These are phyloP conservation scores for Cucurbita moschata DNA, from an alignment of 306 rosid species.

Conservation along the genomic window DNA sequence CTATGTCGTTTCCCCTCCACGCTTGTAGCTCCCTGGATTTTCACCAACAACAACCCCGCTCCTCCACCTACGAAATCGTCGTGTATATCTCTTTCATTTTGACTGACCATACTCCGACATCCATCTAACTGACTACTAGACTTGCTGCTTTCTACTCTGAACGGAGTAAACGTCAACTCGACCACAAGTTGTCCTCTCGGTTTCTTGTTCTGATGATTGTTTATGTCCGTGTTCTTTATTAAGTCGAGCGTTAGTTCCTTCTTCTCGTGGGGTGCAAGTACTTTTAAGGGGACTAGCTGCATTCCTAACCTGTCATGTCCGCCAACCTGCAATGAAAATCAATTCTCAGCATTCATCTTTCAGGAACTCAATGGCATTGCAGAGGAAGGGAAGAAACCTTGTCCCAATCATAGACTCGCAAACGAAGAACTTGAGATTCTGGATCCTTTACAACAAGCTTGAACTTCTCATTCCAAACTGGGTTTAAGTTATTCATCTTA, in stretches of 20 bases:
- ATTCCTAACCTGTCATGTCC: constrained; percentile 73
- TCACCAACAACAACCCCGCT: constrained; percentile 65
- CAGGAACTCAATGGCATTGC: background rate
- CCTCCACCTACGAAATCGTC: constrained; percentile 35
- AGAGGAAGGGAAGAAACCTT: constrained; percentile 37
- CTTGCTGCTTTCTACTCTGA: constrained; percentile 47
- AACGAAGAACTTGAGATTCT: constrained; percentile 65
- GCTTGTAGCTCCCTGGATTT: constrained; percentile 53
- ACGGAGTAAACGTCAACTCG: constrained; percentile 70
- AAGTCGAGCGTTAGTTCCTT: constrained; percentile 56
- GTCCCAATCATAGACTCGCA: constrained; percentile 93
- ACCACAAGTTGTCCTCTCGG: constrained; percentile 55
- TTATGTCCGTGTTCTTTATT: constrained; percentile 53
- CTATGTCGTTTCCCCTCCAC: constrained; percentile 76
- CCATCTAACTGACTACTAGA: constrained; percentile 17
- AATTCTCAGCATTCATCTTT: background rate
- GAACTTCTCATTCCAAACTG: constrained; percentile 89
- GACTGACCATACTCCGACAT: constrained; percentile 27
- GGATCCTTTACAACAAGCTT: constrained; percentile 80
- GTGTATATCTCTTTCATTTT: constrained; percentile 15
- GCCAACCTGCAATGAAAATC: constrained; percentile 41
- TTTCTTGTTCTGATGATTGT: constrained; percentile 49
- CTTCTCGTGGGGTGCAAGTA: constrained; percentile 48
- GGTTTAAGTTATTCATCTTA: constrained; percentile 73
- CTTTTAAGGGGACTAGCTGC: constrained; percentile 68